Base-by-base conservation (phyloP, 2,329 filamentous ascomycete genomes). In the Tolypocladium album region DNA sequence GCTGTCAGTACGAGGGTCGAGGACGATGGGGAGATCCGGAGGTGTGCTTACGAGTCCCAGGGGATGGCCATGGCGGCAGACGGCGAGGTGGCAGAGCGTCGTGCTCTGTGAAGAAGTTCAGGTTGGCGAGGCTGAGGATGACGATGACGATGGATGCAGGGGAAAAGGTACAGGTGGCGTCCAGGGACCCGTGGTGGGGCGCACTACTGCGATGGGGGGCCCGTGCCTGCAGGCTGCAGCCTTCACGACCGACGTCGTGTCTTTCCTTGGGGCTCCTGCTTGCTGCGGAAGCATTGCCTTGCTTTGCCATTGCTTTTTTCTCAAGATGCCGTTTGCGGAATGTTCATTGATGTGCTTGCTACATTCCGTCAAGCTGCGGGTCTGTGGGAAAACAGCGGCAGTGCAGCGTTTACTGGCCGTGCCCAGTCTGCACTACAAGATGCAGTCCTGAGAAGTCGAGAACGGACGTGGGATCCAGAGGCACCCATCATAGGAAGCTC, bases 41-140 rank as follows among this genome's bases (percentile, higher is more conserved):
- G 13, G 27, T 20, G 22, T 15, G 57, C 66, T 61, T 55, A 69
- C 67, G 64, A 62, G 17, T 40, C 57, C 60, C 57, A 61, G 2
- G 60, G 20, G 38, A 61, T 57, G 1, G 60, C 57, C 60, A 61
- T 61, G 53, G 36, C 11, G 50, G 52, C 34, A 13, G 22, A 17
- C 43, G 24, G 38, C 9, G 47, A 27, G 24, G 27, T 15, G 20
- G 27, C 17, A 9, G 17, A 31, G 27, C n/a, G 50, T 53, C 27
- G 24, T 36, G 17, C 47, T 20, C 3, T 1, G 27, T 27, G 24
- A 31, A 36, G 31, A 13, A 7, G 17, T 53, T n/a, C 27, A 53
- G 11, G 55, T n/a, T n/a, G 55, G n/a, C 24, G 55, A 31, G 38
- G 27, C 22, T 57, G 39, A 11, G 20, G 15, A 17, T 36, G 55